Percentiles rank a stretch among this genome's conserved stretches.
phyloP scores from a whole-genome alignment of 2,329 filamentous ascomycete genomes.

The Phialophora verrucosa region DNA sequence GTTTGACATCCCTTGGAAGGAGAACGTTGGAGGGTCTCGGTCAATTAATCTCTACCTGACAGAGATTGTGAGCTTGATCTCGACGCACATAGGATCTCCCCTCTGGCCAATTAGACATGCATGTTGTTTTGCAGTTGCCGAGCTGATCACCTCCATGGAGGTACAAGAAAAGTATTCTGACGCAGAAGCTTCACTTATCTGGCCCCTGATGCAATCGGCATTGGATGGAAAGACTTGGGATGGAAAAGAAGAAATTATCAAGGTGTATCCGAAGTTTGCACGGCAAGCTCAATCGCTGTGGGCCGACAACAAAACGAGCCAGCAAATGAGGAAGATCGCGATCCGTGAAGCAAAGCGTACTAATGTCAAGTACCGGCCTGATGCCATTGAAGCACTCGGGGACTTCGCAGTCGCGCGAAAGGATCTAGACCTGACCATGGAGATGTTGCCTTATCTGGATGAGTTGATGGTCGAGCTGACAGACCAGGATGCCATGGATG shows the following conservation, averaged over 20 bases:
- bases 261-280: conserved; percentile 78
- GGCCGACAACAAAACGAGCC: conserved; percentile 62
- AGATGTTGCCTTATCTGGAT: conserved; percentile 60
- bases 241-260: conserved; percentile 84
- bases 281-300: conserved; percentile 66
- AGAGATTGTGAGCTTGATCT: conserved; percentile 76
- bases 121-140: conserved; percentile 78
- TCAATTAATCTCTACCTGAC: conserved; percentile 81
- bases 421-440: conserved; percentile 72
- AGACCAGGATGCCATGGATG: conserved; percentile 67
- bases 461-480: conserved; percentile 65
- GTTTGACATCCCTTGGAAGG: conserved; percentile 86
- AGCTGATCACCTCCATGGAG: conserved; percentile 69
- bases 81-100: conserved; percentile 73
- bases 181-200: conserved; percentile 68
- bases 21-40: conserved; percentile 84
- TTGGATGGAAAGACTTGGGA: conserved; percentile 89
- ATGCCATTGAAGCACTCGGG: conserved; percentile 75
- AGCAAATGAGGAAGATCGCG: conserved; percentile 75
- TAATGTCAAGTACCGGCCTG: conserved; percentile 80
- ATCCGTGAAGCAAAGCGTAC: conserved; percentile 89
- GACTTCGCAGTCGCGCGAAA: conserved; percentile 70
- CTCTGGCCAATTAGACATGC: conserved; percentile 93
- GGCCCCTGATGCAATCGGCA: conserved; percentile 82
- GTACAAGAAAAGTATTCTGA: conserved; percentile 60